Conservation (phyloP, 2,329 filamentous ascomycete genomes). For the Cladosporium colombiae region DNA sequence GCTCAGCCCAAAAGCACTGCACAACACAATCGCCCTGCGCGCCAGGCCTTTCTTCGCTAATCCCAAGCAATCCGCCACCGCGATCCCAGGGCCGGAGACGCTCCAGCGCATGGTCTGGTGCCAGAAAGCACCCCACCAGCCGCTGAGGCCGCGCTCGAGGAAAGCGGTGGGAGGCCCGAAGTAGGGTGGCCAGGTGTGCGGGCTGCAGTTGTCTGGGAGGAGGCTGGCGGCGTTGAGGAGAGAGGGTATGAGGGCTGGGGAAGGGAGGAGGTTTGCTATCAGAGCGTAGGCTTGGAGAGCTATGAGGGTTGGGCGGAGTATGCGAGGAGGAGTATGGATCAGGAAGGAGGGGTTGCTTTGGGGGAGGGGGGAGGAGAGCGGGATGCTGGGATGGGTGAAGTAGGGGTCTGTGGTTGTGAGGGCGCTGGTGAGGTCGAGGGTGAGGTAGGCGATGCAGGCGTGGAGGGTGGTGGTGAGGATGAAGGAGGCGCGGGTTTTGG, state of each 20-base stretch:
- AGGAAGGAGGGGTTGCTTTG: neutral
- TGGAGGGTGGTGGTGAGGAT: constrained; percentile 23
- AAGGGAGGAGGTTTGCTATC: constrained; percentile 31
- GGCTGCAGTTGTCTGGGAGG: constrained; percentile 28
- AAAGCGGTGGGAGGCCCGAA: constrained; percentile 31
- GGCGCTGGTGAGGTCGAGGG: constrained; percentile 31
- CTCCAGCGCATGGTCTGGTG: constrained; percentile 36
- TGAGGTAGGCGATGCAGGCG: constrained; percentile 28
- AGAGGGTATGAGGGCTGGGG: constrained; percentile 28
- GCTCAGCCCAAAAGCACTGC: constrained; percentile 32
- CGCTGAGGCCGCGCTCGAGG: constrained; percentile 29
- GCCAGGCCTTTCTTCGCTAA: constrained; percentile 21
- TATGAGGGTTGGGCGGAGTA: constrained; percentile 29
- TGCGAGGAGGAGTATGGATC: constrained; percentile 19
- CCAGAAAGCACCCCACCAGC: constrained; percentile 37
- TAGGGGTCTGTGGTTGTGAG: constrained; percentile 30
- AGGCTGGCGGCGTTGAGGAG: constrained; percentile 26
- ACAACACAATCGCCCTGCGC: constrained; percentile 29
- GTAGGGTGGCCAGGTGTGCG: constrained; percentile 33
- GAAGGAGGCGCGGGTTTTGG: constrained; percentile 23
- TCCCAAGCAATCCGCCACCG: constrained; percentile 26
- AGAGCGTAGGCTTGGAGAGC: constrained; percentile 32
- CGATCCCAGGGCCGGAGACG: constrained; percentile 30
- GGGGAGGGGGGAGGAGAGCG: constrained; percentile 25
- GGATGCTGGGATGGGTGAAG: constrained; percentile 26